Percentiles rank a stretch among this genome's conserved stretches.
Evolutionary conservation across 306 rosid genomes (phyloP).

Genomic region (Delonix regia): DNA sequence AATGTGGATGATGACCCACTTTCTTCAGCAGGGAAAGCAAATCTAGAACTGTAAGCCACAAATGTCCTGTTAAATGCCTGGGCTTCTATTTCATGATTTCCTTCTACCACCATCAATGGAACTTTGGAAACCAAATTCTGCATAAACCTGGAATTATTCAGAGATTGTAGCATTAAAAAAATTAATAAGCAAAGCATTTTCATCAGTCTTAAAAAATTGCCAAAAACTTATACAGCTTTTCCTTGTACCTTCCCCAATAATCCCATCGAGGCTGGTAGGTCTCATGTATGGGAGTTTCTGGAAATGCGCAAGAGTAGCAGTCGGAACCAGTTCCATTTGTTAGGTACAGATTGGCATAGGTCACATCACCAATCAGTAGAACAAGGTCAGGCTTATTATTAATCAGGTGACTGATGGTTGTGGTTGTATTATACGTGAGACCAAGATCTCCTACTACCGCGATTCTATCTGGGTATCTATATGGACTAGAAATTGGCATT

Average conservation of each 20-base stretch:
- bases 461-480: conserved; percentile 66
- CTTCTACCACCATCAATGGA: conserved; percentile 89
- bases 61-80: conserved; percentile 65
- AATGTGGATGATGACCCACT: conserved; percentile 80
- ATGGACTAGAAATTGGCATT: conserved; percentile 66
- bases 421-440: conserved; percentile 80
- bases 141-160: conserved; percentile 69
- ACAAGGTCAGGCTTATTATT: conserved; percentile 73
- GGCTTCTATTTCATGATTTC: conserved; percentile 81
- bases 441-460: conserved; percentile 91
- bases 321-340: conserved; percentile 85
- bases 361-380: conserved; percentile 75
- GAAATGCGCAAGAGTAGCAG: conserved; percentile 81
- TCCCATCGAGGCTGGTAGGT: conserved; percentile 95
- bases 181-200: conserved; percentile 1
- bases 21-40: conserved; percentile 87
- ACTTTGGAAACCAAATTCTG: conserved; percentile 71
- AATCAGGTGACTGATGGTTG: conserved; percentile 72
- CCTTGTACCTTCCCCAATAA: conserved; percentile 83
- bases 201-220: conserved; percentile 4
- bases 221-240: conserved; percentile 6
- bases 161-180: conserved; percentile 29
- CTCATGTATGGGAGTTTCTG: conserved; percentile 77
- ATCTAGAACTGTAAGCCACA: conserved; percentile 81
- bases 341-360: conserved; percentile 79